A percentile compares a stretch with the other conserved stretches of the same genome.
Conservation (phyloP, 306 rosid species). For the Cucumis sativus region DNA sequence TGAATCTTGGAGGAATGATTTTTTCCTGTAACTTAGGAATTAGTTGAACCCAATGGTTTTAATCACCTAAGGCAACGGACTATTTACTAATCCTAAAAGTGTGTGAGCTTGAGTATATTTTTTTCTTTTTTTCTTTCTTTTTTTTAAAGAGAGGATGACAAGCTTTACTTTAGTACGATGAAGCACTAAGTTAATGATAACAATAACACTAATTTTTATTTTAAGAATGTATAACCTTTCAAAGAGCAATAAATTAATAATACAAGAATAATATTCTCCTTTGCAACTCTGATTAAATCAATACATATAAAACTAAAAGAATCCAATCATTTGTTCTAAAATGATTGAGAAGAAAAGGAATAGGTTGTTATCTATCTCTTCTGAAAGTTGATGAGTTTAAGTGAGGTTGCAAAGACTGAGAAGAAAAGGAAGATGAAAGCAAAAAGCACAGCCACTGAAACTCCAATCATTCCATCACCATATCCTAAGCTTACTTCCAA, state of each 20-base stretch:
- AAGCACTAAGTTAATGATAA: no score
- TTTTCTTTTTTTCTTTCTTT: no score
- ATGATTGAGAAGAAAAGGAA: no score
- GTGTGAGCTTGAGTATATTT: background rate
- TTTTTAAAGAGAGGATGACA: no score
- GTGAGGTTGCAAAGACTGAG: conserved; percentile 46
- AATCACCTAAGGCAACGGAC: background rate
- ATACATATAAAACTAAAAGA: no score
- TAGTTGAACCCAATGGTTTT: background rate
- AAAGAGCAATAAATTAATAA: no score
- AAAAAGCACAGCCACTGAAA: conserved; percentile 43
- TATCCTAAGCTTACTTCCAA: conserved; percentile 45
- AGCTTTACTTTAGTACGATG: no score
- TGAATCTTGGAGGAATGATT: background rate
- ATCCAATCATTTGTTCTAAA: no score
- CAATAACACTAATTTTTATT: no score
- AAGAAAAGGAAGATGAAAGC: conserved; percentile 55
- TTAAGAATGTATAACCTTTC: no score
- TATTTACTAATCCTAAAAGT: background rate
- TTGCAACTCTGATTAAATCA: no score
- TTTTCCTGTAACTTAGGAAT: background rate
- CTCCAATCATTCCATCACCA: conserved; percentile 32
- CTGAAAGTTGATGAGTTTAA: conserved; percentile 67
- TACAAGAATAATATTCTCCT: no score
- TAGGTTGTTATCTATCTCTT: conserved; percentile 28